Evolutionary conservation across 257 asterid species (phyloP), one percentile per base, ranked within the genome.

Genomic region (Solanum pinnatisectum): DNA sequence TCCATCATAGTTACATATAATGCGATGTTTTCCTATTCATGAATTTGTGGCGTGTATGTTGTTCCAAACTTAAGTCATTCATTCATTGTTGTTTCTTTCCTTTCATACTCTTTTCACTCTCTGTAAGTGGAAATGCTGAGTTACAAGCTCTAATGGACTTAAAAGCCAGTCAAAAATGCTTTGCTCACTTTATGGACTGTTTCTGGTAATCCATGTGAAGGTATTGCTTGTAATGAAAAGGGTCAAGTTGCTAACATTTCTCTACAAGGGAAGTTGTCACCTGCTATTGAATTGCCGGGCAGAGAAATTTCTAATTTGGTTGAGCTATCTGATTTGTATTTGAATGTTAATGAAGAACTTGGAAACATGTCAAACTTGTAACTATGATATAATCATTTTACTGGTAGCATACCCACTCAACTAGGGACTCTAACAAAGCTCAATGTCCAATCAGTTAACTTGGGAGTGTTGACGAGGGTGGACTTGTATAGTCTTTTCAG

Each of bases 161-260:
- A 12, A 96, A 95, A 87, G 78, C 95, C 23, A 91, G 98, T 87
- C 93, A 92, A 93, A 74, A 93, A 93, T 90, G 14, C 84, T 85
- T 91, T 90, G 70, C 88, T 96, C 87, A 86, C 89, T 39, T 94
- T 98, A 4, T 95, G 99, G 98, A 98, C 91, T 10, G 91, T 60
- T 14, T 84, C 91, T 16, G 95, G 91, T 65, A 90, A 96, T 89
- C 98, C 95, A 2, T 95, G 98, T 88, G 96, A 92, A 83, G 99
- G 99, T 10, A 94, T 96, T 37, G 98, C 94, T n/a, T 95, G 99
- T 90, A 92, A 95, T 87, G 98, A 92, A 74, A 88, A 88, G n/a
- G 95, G 96, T 49, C 93, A 93, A 79, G 98, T 96, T 59, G 94
- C 95, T 11, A 96, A 96, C 90, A 93, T 96, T 86, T 94, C 99